These are phyloP conservation scores for Xylaria scruposa DNA, from an alignment of 495 filamentous ascomycete species.

Conservation along the genomic window DNA sequence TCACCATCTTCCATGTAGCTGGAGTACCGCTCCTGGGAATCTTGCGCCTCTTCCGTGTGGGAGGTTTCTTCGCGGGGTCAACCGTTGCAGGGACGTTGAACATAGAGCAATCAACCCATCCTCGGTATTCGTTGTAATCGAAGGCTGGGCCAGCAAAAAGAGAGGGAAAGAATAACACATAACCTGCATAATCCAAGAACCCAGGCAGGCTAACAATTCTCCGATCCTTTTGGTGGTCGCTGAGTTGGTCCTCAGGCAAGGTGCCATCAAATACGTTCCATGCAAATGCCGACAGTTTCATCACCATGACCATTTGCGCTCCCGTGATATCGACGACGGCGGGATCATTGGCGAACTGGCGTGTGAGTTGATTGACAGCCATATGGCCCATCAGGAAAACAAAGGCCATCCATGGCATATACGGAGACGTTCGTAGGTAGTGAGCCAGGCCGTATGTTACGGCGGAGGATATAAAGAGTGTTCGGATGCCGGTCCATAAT, in stretches of 20 bases:
- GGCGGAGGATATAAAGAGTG: slow-evolving; percentile 76
- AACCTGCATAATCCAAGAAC: slow-evolving; percentile 82
- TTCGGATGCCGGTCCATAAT: slow-evolving; percentile 85
- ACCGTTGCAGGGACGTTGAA: slow-evolving; percentile 83
- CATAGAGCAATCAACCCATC: slow-evolving; percentile 93
- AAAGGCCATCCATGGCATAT: slow-evolving; percentile 98
- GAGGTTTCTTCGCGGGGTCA: slow-evolving; percentile 80
- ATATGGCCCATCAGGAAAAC: slow-evolving; percentile 95
- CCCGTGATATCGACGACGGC: slow-evolving; percentile 85
- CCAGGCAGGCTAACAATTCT: slow-evolving; percentile 74
- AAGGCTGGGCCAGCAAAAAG: slow-evolving; percentile 89
- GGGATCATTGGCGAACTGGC: slow-evolving; percentile 72
- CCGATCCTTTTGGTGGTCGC: slow-evolving; percentile 84
- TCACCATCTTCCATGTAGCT: slow-evolving; percentile 75
- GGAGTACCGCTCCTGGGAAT: slow-evolving; percentile 92
- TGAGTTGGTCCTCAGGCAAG: slow-evolving; percentile 76
- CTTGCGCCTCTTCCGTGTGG: slow-evolving; percentile 89
- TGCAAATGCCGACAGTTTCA: slow-evolving; percentile 97
- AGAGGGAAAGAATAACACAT: slow-evolving; percentile 93
- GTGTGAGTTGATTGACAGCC: slow-evolving; percentile 84
- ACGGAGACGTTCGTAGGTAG: slow-evolving; percentile 79
- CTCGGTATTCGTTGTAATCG: slow-evolving; percentile 89
- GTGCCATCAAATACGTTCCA: slow-evolving; percentile 96
- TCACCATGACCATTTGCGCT: slow-evolving; percentile 96
- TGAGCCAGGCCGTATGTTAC: slow-evolving; percentile 84